Percentiles rank a stretch among this genome's conserved stretches.
These are phyloP conservation scores for Lojkania enalia DNA, from an alignment of 2,329 filamentous ascomycete genomes.

Conservation along the genomic window DNA sequence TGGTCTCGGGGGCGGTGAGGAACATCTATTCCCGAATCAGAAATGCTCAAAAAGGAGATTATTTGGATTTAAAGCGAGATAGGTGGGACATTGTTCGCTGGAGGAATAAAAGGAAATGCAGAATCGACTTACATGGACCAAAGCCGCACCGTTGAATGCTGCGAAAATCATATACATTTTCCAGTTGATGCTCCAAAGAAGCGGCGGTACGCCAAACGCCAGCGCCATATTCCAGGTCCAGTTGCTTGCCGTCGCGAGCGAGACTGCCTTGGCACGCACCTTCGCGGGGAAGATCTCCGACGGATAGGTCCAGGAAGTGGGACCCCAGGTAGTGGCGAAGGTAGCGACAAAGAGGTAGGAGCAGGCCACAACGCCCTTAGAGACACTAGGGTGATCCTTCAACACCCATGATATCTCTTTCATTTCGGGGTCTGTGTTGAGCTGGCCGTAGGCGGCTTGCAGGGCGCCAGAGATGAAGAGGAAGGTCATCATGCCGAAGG, in stretches of 20 bases:
- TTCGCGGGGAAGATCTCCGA: constrained; percentile 46
- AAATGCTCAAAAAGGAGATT: neutral
- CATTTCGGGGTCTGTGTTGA: constrained; percentile 32
- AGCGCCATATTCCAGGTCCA: constrained; percentile 48
- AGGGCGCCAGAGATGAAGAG: constrained; percentile 63
- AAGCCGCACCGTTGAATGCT: constrained; percentile 43
- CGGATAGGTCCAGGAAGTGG: constrained; percentile 42
- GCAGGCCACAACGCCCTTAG: constrained; percentile 57
- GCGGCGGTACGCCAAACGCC: constrained; percentile 47
- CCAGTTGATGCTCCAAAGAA: constrained; percentile 47
- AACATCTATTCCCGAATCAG: constrained; percentile 42
- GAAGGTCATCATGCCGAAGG: constrained; percentile 62
- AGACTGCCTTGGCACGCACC: constrained; percentile 48
- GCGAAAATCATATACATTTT: constrained; percentile 49
- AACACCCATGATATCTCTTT: constrained; percentile 60
- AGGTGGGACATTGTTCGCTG: no score
- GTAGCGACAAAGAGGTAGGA: constrained; percentile 51
- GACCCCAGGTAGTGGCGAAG: constrained; percentile 49
- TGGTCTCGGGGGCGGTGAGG: constrained; percentile 45
- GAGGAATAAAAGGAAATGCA: no score
- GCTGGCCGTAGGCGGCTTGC: constrained; percentile 61
- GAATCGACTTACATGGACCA: constrained; percentile 34
- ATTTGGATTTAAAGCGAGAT: neutral
- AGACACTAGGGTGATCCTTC: constrained; percentile 54
- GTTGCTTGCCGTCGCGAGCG: constrained; percentile 44